These are phyloP conservation scores for Fusarium coffeatum DNA, from an alignment of 2,329 filamentous ascomycete genomes.

Conservation along the genomic window DNA sequence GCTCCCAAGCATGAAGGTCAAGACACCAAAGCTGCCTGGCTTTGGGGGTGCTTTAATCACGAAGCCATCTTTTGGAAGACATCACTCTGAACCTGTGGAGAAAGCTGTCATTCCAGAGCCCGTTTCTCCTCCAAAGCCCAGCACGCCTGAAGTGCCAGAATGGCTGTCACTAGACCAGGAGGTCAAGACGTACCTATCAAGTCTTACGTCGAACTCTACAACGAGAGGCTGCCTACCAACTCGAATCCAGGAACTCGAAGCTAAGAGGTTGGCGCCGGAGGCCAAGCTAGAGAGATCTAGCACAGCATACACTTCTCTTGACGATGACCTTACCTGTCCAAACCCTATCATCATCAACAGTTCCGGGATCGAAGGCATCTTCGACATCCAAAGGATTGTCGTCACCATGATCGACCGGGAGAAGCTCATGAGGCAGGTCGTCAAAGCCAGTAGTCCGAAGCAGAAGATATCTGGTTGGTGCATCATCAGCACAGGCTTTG, in stretches of 20 bases:
- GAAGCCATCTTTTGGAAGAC: conserved; percentile 2
- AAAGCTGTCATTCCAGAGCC: not conserved
- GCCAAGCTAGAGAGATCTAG: not conserved
- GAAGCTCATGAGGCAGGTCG: not conserved
- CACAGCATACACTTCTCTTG: not conserved
- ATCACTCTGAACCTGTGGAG: not conserved
- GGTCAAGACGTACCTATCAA: not conserved
- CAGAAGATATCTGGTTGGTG: conserved; percentile 12
- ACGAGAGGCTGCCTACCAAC: rapidly evolving
- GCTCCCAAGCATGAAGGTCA: not conserved
- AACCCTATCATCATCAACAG: conserved; percentile 7
- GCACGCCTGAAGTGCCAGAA: not conserved
- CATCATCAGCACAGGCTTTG: conserved; percentile 6
- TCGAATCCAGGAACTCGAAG: not conserved
- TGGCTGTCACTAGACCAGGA: not conserved
- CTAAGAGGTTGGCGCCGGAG: not conserved
- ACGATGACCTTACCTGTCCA: not conserved
- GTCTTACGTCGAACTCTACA: not conserved
- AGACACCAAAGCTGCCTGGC: not conserved
- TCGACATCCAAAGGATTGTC: conserved; percentile 3
- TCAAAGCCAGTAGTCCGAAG: not conserved
- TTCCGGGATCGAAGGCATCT: conserved; percentile 7
- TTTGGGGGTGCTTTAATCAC: not conserved
- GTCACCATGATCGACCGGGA: conserved; percentile 9
- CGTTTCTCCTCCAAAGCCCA: not conserved